phyloP scores from a whole-genome alignment of 176 grass and related monocot species.

The Aegilops longissima region DNA sequence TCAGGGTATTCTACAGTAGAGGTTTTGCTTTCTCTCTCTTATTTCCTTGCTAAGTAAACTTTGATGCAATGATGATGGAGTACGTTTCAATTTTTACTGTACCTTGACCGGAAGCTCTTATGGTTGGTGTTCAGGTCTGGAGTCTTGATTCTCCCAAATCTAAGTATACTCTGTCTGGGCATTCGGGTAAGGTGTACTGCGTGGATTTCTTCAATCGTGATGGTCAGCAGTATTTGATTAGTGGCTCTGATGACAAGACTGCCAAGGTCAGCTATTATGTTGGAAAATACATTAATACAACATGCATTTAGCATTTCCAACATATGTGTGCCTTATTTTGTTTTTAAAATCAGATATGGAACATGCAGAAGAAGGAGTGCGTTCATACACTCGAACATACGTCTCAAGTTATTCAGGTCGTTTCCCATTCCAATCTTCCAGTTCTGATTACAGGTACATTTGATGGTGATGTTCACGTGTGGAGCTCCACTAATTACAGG shows the following conservation, averaged over 20 bases:
- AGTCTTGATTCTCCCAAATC: no score
- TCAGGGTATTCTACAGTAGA: accelerated
- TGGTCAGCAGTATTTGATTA: neutral
- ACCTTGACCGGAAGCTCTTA: neutral
- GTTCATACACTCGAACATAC: neutral
- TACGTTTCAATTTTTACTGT: neutral
- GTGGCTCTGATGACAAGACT: accelerated
- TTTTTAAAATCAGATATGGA: neutral
- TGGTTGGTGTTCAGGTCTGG: neutral
- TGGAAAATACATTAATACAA: neutral
- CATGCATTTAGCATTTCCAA: neutral
- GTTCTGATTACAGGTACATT: neutral
- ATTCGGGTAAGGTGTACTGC: accelerated
- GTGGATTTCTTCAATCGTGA: neutral
- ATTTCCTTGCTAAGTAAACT: neutral
- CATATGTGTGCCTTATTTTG: neutral
- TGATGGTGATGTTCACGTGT: neutral
- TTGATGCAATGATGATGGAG: neutral
- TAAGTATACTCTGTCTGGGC: neutral
- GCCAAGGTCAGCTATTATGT: neutral
- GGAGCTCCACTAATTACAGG: neutral
- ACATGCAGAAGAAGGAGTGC: neutral
- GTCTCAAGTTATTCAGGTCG: accelerated
- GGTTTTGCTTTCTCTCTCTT: neutral
- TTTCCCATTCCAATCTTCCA: neutral